Base-by-base conservation (phyloP, 257 asterid genomes). In the Eucommia ulmoides region DNA sequence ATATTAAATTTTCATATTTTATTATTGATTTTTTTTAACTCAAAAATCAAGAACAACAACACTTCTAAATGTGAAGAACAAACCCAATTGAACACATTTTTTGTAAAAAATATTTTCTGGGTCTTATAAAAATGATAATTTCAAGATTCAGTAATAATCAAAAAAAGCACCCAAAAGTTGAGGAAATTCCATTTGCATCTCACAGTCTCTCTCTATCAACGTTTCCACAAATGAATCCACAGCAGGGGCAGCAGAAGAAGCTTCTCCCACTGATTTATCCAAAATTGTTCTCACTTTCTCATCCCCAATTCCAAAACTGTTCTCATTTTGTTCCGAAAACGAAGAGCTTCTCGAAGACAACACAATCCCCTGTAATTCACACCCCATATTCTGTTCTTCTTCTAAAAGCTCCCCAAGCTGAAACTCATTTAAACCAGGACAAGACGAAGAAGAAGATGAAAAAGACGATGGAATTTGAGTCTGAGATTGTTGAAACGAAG, bases 221-320 rank as follows among this genome's bases (percentile, higher is more conserved):
- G 72, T 71, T 10, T 86, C 89, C 66, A 91, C 93, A 33, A 91
- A 85, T 2, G 84, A 80, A 60, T 73, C 88, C 14, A 63, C 75
- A 42, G 65, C 61, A 23, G 62, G 74, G 38, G 65, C 61, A 23
- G 66, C 52, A 3, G 75, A 50, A 20, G 47, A 47, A 29, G 60
- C 50, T 56, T 65, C 70, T n/a, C n/a, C n/a, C n/a, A n/a, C n/a
- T n/a, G n/a, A n/a, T 4, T 4, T 9, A 11, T 35, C 44, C 3
- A 10, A 35, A 35, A 17, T 22, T 15, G 46, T 45, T 52, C 22
- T 29, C 62, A 9, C n/a, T 50, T 49, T 49, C 65, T 26, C 2
- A 20, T 46, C 7, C 8, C 23, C 55, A 21, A 47, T 50, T 22
- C 49, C 56, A 54, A 25, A 52, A 50, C 26, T 12, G 47, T 42